Conservation (phyloP, 106 monocot species). For the Posidonia australis region DNA sequence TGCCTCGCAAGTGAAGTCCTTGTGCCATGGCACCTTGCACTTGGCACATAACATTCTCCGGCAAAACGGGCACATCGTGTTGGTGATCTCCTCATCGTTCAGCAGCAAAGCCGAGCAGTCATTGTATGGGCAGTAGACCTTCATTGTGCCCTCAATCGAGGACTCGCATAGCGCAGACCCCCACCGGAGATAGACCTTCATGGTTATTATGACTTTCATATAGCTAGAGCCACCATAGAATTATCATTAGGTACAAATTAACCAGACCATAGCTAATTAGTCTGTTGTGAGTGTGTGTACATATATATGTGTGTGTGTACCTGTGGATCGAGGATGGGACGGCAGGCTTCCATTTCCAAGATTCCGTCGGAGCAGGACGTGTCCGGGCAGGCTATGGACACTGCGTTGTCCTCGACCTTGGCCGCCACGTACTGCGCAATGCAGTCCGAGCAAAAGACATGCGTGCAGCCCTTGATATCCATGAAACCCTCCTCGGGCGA, state of each 20-base stretch:
- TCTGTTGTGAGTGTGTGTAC: neutral
- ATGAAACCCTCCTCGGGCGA: no score
- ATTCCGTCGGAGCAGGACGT: constrained; percentile 14
- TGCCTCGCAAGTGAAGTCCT: constrained; percentile 17
- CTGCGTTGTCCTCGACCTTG: constrained; percentile 24
- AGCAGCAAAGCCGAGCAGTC: constrained; percentile 44
- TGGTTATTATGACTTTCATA: neutral
- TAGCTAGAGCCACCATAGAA: neutral
- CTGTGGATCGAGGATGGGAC: constrained; percentile 10
- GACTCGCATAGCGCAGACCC: constrained; percentile 34
- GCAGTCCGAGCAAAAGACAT: constrained; percentile 28
- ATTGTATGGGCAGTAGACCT: constrained; percentile 47
- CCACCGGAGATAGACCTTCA: constrained; percentile 34
- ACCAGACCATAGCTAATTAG: no score
- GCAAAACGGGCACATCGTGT: constrained; percentile 36
- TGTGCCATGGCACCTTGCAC: constrained; percentile 36
- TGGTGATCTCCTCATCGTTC: constrained; percentile 9
- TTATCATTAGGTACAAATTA: no score
- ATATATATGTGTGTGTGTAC: neutral
- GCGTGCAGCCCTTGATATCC: no score
- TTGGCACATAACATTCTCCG: constrained; percentile 26
- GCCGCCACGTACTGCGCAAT: constrained; percentile 20
- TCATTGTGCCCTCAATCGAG: constrained; percentile 5
- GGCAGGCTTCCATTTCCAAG: constrained; percentile 35
- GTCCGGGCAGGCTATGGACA: constrained; percentile 32